Evolutionary conservation across 208 protist genomes (phyloP), one percentile per base, ranked within the genome.

Genomic region (Borovskyia barvae): DNA sequence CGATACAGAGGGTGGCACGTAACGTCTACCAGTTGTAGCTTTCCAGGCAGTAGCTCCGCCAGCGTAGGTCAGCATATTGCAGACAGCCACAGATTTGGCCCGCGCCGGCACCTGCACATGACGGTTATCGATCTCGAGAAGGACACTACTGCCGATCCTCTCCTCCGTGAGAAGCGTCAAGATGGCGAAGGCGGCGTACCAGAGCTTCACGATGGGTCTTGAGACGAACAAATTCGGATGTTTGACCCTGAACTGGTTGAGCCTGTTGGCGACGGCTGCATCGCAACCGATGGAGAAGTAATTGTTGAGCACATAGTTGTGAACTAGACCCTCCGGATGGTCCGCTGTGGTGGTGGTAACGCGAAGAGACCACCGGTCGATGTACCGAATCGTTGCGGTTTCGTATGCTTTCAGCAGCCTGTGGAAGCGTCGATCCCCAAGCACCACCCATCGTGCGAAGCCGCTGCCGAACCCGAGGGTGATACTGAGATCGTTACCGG

Each of bases 251-350:
- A 84, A 80, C 11, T 9, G 46, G 59, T 77, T 72, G 9, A 85
- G 66, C 0, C 70, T 30, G 32, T 52, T 63, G 5, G 72, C 79
- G 32, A 82, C 66, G 5, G 53, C 59, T 1, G 79, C 82, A 48
- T 90, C 82, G 37, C 85, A 86, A 25, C 82, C 72, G 42, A 90
- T 60, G 20, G 79, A 86, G 49, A 90, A 85, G 57, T 86, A 90
- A 56, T 90, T 86, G 67, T 80, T 86, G 51, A 85, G 71, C 3
- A 72, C 48, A 15, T 75, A 39, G 15, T 17, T 3, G 47, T 63
- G 47, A 39, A 43, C 50, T 24, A 22, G 7, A 14, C 33, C 19
- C 28, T 35, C 6, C 46, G 36, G 45, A 5, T 36, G 35, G 35
- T 17, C 15, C 9, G 36, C 32, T n/a, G 24, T 42, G 32, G 57